Evolutionary conservation across 495 filamentous ascomycete genomes (phyloP), one percentile per base, ranked within the genome.

Genomic region (Schizothecium vesticola): DNA sequence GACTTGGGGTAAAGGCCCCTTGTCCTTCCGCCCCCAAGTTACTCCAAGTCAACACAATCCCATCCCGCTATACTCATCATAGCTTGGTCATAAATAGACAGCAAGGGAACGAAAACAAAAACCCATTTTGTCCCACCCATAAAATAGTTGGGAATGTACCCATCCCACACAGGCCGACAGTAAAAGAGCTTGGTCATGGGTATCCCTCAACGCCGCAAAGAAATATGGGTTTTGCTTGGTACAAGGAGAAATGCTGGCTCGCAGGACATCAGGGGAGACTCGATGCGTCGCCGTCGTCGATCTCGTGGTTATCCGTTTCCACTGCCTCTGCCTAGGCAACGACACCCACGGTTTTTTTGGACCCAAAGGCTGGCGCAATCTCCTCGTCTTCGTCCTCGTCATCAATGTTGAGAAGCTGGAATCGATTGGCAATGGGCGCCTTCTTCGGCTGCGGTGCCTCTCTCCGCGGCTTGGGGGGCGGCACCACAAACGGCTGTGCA

Each of bases 371-470:
- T 12, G 72, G 25, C 19, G 66, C 51, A 21, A 70, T 69, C 65
- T 51, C 43, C 12, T 78, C 78, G 55, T 77, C 73, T 28, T 78
- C 75, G 21, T 73, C 76, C 10, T 72, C 73, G 19, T 74, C 74
- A 55, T 78, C 86, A 31, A 88, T 73, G 59, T 86, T 84, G 23
- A 92, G 80, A 64, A 90, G 76, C 33, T 87, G 83, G 75, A 90
- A 91, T n/a, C 90, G 87, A 71, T 91, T 92, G 33, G 76, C 68
- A 5, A 79, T 71, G 21, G 68, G 51, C 24, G 74, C 70, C 31
- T 83, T 79, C 63, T 76, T 82, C 26, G 69, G 63, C 61, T 68
- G 75, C 12, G 65, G 66, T 59, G 66, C 70, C 26, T 57, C 51
- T n/a, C 25, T 33, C 12, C 43, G 43, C 25, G 25, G 16, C 63